These are phyloP conservation scores for Anthostomella pinea DNA, from an alignment of 2,329 filamentous ascomycete genomes.

Conservation along the genomic window DNA sequence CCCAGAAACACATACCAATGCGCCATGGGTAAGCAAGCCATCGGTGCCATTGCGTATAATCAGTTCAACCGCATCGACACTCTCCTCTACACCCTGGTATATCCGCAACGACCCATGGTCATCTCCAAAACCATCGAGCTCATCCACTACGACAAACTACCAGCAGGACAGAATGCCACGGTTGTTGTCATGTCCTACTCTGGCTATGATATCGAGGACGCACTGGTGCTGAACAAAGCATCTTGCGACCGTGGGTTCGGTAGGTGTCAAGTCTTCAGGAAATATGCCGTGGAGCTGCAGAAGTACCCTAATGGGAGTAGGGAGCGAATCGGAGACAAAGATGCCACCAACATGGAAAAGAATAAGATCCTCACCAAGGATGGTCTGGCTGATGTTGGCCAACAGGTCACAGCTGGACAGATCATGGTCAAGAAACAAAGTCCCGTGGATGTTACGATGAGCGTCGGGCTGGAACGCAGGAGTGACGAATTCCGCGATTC, in stretches of 20 bases:
- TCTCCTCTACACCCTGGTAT: constrained; percentile 92
- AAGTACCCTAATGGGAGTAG: constrained; percentile 80
- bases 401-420: constrained; percentile 73
- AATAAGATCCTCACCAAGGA: constrained; percentile 77
- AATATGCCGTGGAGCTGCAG: constrained; percentile 82
- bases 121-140: constrained; percentile 96
- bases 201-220: constrained; percentile 99
- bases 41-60: constrained; percentile 96
- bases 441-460: constrained; percentile 73
- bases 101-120: constrained; percentile 96
- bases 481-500: constrained; percentile 64
- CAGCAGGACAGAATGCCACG: constrained; percentile 93
- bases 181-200: constrained; percentile 99
- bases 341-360: constrained; percentile 57
- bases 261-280: constrained; percentile 96
- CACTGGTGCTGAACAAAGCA: constrained; percentile 92
- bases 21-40: constrained; percentile 99
- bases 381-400: constrained; percentile 83
- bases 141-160: constrained; percentile 94
- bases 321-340: constrained; percentile 65
- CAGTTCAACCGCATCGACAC: constrained; percentile 97
- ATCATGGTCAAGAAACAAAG: constrained; percentile 88
- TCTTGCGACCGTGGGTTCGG: constrained; percentile 94
- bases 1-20: constrained; percentile 98
- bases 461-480: constrained; percentile 65